Evolutionary conservation across 164 flowering plant species (phyloP), one percentile per base, ranked within the genome.

Genomic region (Tinospora cordifolia): DNA sequence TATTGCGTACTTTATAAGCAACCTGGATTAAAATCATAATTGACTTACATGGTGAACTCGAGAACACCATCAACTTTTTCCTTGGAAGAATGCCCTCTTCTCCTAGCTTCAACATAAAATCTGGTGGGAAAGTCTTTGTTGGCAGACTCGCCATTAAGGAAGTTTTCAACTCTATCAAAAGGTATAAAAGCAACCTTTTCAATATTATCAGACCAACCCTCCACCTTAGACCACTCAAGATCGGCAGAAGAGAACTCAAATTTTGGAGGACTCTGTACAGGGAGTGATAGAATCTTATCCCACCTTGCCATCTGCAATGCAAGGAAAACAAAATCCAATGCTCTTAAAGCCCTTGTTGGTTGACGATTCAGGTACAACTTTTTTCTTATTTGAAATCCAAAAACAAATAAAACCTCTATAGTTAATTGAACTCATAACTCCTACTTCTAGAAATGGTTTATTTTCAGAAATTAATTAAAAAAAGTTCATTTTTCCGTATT

Each of bases 71-170:
- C 99, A 72, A 94, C 97, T 79, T 90, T 94, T 25, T 87, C 88
- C 81, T 94, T 94, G 84, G 76, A 87, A 68, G 82, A 74, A 66
- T 87, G 73, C 36, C 93, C 78, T 67, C 82, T 79, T 65, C 99
- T 87, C 80, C 99, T 83, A 27, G 99, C 92, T 80, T 95, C 99
- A 63, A 90, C 94, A 77, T 90, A 98, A 78, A 95, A 95, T 74
- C 97, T 84, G 8, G 99, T 86, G 15, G 99, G 97, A 68, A 93
- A 92, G 5, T 95, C 97, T 79, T 80, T 83, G 66, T 87, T 90
- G 19, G 84, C 54, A 14, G 97, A 88, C 78, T 95, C 99, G 67
- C 98, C 99, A 76, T 85, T 79, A 30, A 95, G 89, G 79, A 92
- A 95, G 79, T 95, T 91, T 74, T 88, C 93, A 36, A 95, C 97